phyloP scores from a whole-genome alignment of 2,329 filamentous ascomycete species.

The Colletotrichum scovillei region DNA sequence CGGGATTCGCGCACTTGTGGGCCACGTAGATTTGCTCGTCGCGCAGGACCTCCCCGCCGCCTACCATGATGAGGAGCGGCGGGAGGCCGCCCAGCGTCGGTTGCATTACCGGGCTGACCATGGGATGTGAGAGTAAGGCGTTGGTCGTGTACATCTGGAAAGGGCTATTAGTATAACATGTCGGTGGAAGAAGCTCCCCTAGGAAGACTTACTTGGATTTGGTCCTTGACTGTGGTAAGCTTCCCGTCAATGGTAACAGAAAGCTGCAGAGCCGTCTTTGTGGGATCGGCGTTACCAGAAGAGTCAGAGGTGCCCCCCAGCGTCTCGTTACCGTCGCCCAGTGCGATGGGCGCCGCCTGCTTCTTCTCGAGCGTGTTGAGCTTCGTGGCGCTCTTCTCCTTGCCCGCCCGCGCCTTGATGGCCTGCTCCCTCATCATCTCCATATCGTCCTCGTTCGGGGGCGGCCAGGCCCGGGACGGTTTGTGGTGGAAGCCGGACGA shows the following conservation, averaged over 20 bases:
- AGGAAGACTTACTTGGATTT: slow-evolving; percentile 78
- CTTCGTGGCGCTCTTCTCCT: slow-evolving; percentile 38
- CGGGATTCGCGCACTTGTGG: slow-evolving; percentile 91
- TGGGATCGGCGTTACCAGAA: slow-evolving; percentile 20
- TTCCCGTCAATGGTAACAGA: slow-evolving; percentile 79
- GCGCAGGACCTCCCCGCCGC: slow-evolving; percentile 87
- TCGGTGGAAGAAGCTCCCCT: neutral
- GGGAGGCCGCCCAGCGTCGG: slow-evolving; percentile 90
- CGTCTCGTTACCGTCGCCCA: slow-evolving; percentile 21
- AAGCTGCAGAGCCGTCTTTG: slow-evolving; percentile 52
- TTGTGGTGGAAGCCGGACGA: slow-evolving; percentile 89
- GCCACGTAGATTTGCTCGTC: slow-evolving; percentile 97
- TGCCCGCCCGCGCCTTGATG: slow-evolving; percentile 49
- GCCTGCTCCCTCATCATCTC: slow-evolving; percentile 62
- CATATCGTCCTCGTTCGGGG: slow-evolving; percentile 83
- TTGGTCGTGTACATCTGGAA: slow-evolving; percentile 80
- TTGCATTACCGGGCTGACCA: slow-evolving; percentile 91
- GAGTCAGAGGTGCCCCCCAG: neutral
- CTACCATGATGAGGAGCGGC: slow-evolving; percentile 86
- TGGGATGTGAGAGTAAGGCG: slow-evolving; percentile 83
- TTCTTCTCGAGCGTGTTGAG: slow-evolving; percentile 44
- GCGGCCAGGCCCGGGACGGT: slow-evolving; percentile 92
- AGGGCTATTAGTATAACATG: slow-evolving; percentile 35
- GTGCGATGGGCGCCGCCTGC: slow-evolving; percentile 46
- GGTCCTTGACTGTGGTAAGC: slow-evolving; percentile 81